Evolutionary conservation across 176 grass and related monocot genomes (phyloP).

Genomic region (Phragmites australis): DNA sequence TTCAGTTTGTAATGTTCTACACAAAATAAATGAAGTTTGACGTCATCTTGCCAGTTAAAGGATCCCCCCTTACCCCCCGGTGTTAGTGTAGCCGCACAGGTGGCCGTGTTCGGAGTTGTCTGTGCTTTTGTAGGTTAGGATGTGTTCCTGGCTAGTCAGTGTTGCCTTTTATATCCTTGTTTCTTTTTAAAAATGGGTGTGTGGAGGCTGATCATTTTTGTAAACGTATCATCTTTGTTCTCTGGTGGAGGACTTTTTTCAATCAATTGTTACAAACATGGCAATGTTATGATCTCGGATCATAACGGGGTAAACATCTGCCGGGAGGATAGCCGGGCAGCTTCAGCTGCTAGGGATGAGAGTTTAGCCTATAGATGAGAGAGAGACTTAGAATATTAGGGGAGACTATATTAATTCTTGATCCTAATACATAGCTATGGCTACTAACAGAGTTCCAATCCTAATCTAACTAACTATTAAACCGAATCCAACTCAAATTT

Average conservation of each 20-base stretch:
- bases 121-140: conserved; percentile 1
- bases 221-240: neutral
- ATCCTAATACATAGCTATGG: too few relatives aligned
- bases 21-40: neutral
- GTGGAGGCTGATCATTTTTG: neutral
- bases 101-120: neutral
- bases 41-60: neutral
- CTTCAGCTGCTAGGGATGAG: too few relatives aligned
- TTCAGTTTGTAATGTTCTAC: neutral
- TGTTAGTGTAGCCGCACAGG: neutral
- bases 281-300: too few relatives aligned
- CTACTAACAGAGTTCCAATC: too few relatives aligned
- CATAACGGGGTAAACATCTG: too few relatives aligned
- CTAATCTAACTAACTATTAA: too few relatives aligned
- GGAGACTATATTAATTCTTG: too few relatives aligned
- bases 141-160: neutral
- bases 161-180: neutral
- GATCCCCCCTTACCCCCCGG: too few relatives aligned
- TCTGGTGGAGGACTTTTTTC: conserved; percentile 8
- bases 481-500: too few relatives aligned
- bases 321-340: too few relatives aligned
- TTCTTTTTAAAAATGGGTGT: neutral
- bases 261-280: neutral
- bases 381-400: too few relatives aligned
- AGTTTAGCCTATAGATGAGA: too few relatives aligned